Evolutionary conservation across 2,329 filamentous ascomycete genomes (phyloP).

Genomic region (Cadophora sp.): DNA sequence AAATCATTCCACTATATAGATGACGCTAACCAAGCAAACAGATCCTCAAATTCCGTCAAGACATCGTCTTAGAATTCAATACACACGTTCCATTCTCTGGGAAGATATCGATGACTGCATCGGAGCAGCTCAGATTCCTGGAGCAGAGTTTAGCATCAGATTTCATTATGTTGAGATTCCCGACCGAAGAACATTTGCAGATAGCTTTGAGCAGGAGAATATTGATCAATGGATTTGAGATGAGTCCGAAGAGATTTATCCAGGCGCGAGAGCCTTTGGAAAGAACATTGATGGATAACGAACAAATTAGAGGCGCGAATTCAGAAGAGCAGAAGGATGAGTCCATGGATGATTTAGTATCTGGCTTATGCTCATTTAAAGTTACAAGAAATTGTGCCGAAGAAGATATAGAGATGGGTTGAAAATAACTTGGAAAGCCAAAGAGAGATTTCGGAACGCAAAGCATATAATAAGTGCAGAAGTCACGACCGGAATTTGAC

Average conservation of each 20-base stretch:
- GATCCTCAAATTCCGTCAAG: neutral
- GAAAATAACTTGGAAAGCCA: neutral
- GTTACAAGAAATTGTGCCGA: neutral
- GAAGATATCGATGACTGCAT: neutral
- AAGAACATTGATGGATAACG: neutral
- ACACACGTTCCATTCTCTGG: neutral
- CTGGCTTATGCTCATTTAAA: neutral
- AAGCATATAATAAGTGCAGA: neutral
- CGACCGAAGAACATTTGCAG: neutral
- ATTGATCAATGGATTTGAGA: neutral
- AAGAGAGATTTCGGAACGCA: neutral
- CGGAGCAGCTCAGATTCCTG: neutral
- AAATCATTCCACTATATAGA: neutral
- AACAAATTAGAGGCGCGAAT: neutral
- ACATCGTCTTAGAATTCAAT: neutral
- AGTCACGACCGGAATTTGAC: neutral
- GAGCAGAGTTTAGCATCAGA: neutral
- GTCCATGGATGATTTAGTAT: neutral
- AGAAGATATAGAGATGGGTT: constrained; percentile 2
- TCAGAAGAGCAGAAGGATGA: neutral
- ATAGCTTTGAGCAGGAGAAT: neutral
- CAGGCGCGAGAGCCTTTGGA: neutral
- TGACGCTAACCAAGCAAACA: neutral
- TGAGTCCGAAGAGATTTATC: neutral
- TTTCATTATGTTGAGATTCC: neutral